Conservation (phyloP, 768 basidiomycete species). For the Rhodotorula babjevae region DNA sequence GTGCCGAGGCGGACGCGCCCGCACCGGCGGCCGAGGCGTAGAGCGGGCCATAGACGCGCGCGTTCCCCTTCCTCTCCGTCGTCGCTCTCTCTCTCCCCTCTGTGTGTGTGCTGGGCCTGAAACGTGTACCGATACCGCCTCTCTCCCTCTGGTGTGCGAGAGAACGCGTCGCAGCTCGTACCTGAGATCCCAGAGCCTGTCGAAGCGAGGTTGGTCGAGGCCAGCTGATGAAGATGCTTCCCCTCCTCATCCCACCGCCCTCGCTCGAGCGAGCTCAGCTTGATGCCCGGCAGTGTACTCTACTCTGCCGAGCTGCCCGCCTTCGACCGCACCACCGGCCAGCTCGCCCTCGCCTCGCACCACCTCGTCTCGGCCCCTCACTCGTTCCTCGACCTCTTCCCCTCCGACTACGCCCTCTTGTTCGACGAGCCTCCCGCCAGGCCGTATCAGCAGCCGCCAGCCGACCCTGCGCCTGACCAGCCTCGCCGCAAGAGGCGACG, state of each 20-base stretch:
- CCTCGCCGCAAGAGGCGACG: constrained; percentile 4
- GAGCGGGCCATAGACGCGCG: background rate
- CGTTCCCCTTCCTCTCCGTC: background rate
- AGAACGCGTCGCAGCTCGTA: too few species aligned
- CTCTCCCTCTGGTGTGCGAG: background rate
- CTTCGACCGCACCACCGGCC: constrained; percentile 19
- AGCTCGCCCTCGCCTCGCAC: constrained; percentile 15
- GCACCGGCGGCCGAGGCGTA: constrained; percentile 3
- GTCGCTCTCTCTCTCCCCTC: background rate
- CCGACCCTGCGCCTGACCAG: too few species aligned
- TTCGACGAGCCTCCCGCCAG: constrained; percentile 1
- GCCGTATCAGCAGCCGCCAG: constrained; percentile 1
- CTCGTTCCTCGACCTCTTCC: background rate
- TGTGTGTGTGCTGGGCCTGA: background rate
- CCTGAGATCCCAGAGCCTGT: too few species aligned
- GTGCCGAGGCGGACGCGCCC: background rate
- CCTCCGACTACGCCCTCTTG: background rate
- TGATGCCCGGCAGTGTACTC: constrained; percentile 1
- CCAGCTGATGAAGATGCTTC: too few species aligned
- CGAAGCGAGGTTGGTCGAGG: too few species aligned
- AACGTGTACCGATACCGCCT: constrained; percentile 1
- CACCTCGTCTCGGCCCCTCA: constrained; percentile 27
- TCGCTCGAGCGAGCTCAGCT: too few species aligned
- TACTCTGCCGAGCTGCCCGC: constrained; percentile 1
- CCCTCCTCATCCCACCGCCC: too few species aligned